Percentiles rank a stretch among this genome's conserved stretches.
These are phyloP conservation scores for Ensete glaucum DNA, from an alignment of 176 grass and related monocot genomes.

Conservation along the genomic window DNA sequence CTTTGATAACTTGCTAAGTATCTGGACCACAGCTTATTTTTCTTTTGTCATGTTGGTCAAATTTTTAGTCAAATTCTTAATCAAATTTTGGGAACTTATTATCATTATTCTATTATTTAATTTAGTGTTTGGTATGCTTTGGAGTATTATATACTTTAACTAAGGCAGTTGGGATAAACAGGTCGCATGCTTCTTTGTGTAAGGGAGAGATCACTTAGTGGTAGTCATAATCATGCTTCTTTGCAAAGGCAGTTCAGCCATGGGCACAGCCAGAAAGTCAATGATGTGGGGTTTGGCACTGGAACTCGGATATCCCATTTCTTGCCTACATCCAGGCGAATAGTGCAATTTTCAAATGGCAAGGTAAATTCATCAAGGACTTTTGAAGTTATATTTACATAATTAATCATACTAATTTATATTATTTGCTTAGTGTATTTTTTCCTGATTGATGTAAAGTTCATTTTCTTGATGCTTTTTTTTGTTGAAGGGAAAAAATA, in stretches of 20 bases:
- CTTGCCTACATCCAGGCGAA: conserved; percentile 73
- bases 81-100: background rate
- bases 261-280: conserved; percentile 46
- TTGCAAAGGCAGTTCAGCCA: conserved; percentile 89
- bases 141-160: background rate
- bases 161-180: conserved; percentile 7
- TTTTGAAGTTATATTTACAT: background rate
- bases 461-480: background rate
- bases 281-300: conserved; percentile 41
- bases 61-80: too few species aligned
- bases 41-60: background rate
- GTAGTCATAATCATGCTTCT: conserved; percentile 55
- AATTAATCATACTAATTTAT: background rate
- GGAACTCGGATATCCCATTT: conserved; percentile 83
- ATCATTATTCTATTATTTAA: background rate
- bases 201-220: conserved; percentile 64
- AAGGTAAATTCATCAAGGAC: conserved; percentile 29
- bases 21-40: too few species aligned
- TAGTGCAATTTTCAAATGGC: conserved; percentile 95
- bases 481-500: background rate
- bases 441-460: background rate
- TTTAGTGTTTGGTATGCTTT: background rate
- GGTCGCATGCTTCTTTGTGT: conserved; percentile 95
- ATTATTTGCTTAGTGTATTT: background rate
- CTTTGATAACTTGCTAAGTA: background rate